Conservation (phyloP, 352 stramenopile species). For the Halophytophthora batemanensis region DNA sequence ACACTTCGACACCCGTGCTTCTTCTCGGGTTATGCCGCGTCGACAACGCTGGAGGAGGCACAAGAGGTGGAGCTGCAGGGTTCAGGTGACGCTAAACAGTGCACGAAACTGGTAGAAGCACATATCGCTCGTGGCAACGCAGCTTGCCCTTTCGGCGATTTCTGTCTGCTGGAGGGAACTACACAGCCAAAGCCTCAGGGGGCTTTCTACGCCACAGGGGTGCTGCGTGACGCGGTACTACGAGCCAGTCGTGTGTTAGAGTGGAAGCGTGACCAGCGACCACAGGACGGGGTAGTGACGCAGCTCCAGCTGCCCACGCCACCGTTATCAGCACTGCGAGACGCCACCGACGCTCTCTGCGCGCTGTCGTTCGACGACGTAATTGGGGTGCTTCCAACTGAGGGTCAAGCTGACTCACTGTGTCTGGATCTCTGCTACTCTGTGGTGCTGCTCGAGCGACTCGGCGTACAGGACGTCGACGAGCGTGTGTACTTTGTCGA, state of each 20-base stretch:
- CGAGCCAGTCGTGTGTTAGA: conserved; percentile 31
- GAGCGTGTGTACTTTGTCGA: conserved; percentile 57
- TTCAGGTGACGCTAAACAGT: conserved; percentile 41
- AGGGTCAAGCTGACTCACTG: conserved; percentile 11
- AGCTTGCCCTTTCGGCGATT: conserved; percentile 47
- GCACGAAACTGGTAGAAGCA: conserved; percentile 34
- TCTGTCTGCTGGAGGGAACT: conserved; percentile 43
- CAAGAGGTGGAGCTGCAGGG: conserved; percentile 30
- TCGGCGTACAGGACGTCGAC: conserved; percentile 50
- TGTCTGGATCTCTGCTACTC: conserved; percentile 68
- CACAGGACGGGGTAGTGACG: conserved; percentile 5
- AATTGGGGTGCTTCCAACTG: not conserved
- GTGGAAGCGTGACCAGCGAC: conserved; percentile 8
- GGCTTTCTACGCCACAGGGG: conserved; percentile 53
- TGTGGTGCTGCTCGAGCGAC: conserved; percentile 53
- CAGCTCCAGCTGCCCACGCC: conserved; percentile 47
- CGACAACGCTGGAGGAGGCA: conserved; percentile 5
- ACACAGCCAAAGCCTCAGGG: conserved; percentile 40
- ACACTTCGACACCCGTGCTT: conserved; percentile 49
- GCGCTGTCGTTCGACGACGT: conserved; percentile 21
- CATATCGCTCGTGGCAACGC: conserved; percentile 49
- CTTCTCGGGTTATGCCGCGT: conserved; percentile 19
- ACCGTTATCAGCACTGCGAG: conserved; percentile 30
- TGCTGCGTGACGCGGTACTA: conserved; percentile 24
- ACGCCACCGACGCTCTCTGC: conserved; percentile 41